Evolutionary conservation across 306 rosid species (phyloP).

Genomic region (Vachellia collinsii): DNA sequence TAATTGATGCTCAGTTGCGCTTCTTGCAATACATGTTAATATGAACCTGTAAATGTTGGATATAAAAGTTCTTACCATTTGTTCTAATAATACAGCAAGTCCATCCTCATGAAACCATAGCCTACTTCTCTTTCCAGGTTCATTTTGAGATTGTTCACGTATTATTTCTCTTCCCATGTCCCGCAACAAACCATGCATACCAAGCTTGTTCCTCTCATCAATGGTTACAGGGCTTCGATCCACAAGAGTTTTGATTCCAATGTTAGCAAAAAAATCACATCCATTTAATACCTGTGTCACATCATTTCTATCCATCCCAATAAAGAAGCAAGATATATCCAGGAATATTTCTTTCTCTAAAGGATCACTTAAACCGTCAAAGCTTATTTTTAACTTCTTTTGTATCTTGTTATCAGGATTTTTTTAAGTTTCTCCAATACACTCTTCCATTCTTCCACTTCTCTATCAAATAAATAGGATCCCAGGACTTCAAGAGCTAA

Average conservation of each 20-base stretch:
- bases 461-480: neutral
- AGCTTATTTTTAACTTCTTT: neutral
- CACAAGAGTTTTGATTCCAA: neutral
- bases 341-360: neutral
- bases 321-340: neutral
- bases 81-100: neutral
- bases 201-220: neutral
- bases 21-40: no score
- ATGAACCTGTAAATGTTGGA: neutral
- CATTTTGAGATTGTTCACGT: neutral
- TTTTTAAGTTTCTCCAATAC: neutral
- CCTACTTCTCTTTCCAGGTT: neutral
- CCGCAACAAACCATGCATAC: neutral
- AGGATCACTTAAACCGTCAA: neutral
- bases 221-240: neutral
- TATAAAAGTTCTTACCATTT: neutral
- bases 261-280: neutral
- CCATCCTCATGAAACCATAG: neutral
- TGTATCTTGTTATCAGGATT: neutral
- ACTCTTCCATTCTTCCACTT: neutral
- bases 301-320: neutral
- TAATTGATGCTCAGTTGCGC: no score
- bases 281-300: neutral
- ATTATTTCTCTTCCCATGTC: neutral
- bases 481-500: neutral